Evolutionary conservation across 192 early-diverging fungal genomes (phyloP), one percentile per base, ranked within the genome.

Genomic region (Funneliformis mosseae): DNA sequence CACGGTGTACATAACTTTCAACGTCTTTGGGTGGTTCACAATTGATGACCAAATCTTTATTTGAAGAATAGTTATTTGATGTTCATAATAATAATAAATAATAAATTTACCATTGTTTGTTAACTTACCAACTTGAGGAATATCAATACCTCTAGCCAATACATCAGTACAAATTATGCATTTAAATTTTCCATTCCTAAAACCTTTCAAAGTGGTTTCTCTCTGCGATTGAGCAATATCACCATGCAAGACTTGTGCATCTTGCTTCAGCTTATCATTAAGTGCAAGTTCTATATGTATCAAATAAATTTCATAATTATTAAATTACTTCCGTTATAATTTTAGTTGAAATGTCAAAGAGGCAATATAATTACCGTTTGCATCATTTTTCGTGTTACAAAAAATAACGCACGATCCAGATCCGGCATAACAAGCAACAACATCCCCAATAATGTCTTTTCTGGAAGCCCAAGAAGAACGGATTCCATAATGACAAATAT

Each of bases 121-220:
- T 41, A 42, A 48, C 60, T 66, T 43, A 66, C 62, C 62, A 66
- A 98, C 95, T 87, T 96, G 94, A 59, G 95, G 96, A 81, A 99
- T 97, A 89, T 98, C 96, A 77, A 98, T 89, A 81, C 97, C 97
- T 85, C 97, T 95, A 39, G 96, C 97, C 48, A 94, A 91, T 27
- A 98, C 97, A 84, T 98, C 97, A 4, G 97, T 98, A 83, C 95
- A 94, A 45, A 99, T 92, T 72, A 98, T 93, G 81, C 90, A 93
- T 78, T 87, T 88, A 84, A 94, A 93, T 79, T 95, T 95, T 83
- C 93, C 94, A 62, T 96, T 92, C 81, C 95, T 88, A 86, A 96
- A 96, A 61, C 92, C 93, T 82, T 95, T 91, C 83, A 96, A 93
- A 21, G 95, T 90, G 27, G 88, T 83, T 83, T 96, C 95, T 74